Percentiles rank a stretch among this genome's conserved stretches.
phyloP scores from a whole-genome alignment of 2,329 filamentous ascomycete species.

The Dryadomyces quercivorus region DNA sequence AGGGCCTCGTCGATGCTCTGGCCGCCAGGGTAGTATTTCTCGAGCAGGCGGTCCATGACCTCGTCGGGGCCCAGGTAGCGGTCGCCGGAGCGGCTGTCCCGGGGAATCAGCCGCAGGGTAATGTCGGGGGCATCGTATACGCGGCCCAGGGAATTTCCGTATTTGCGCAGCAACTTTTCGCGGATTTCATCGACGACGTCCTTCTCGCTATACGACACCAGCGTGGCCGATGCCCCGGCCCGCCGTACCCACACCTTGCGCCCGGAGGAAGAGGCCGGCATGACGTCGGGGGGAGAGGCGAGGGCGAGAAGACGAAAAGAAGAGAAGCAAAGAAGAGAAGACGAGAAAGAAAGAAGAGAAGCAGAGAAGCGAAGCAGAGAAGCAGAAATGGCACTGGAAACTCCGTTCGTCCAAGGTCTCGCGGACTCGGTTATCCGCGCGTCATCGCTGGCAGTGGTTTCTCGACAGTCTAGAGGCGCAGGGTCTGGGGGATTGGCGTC shows the following conservation, averaged over 20 bases:
- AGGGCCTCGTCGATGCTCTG: conserved; percentile 84
- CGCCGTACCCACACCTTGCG: conserved; percentile 94
- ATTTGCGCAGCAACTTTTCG: conserved; percentile 85
- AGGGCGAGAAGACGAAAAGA: background rate
- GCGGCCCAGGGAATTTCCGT: conserved; percentile 80
- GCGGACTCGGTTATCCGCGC: background rate
- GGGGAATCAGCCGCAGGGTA: conserved; percentile 61
- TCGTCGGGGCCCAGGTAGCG: conserved; percentile 77
- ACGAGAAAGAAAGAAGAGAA: background rate
- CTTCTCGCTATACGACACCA: conserved; percentile 74
- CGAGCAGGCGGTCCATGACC: conserved; percentile 62
- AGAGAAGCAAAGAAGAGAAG: background rate
- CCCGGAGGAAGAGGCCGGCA: conserved; percentile 32
- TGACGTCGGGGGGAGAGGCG: conserved; percentile 16
- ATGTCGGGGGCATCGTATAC: conserved; percentile 88
- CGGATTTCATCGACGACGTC: conserved; percentile 91
- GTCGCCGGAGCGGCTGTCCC: conserved; percentile 49
- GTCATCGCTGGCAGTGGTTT: too few relatives aligned
- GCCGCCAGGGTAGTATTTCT: conserved; percentile 73
- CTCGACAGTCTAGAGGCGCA: too few relatives aligned
- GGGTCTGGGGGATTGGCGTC: too few relatives aligned
- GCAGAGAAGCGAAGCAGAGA: background rate
- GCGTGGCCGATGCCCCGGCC: conserved; percentile 71
- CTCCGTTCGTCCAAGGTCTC: too few relatives aligned
- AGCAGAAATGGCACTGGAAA: too few relatives aligned